Evolutionary conservation across 139 green algal genomes (phyloP), one percentile per base, ranked within the genome.

Genomic region (Chlamydomonas sphaeroides): DNA sequence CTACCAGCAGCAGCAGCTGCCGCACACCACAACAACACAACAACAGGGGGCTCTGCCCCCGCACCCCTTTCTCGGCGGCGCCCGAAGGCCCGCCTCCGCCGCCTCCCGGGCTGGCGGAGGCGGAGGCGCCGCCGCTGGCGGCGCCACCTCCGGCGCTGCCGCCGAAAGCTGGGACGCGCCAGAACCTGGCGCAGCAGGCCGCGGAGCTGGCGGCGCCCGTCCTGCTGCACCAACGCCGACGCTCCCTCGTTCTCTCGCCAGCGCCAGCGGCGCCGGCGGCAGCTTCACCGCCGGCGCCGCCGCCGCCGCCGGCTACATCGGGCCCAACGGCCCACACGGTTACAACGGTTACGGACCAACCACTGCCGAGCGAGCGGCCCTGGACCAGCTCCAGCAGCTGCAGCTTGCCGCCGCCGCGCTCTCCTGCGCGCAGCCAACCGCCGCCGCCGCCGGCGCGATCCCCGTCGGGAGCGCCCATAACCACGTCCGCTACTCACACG

Each of bases 41-140:
- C 63, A 66, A 66, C 49, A 67, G 77, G 78, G 78, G 78, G 78
- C 78, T 84, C 77, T 84, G 78, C 78, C 78, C 78, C 78, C 68
- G 78, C 26, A 84, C 53, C 78, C 78, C 78, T 84, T 84, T 84
- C 78, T 80, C 33, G 74, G 74, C 33, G 49, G 25, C 49, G 26
- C 42, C 26, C 49, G 38, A 32, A 53, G 78, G 30, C 74, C 74
- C 59, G 68, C 74, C 59, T 80, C 74, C 36, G 74, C 74, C 39
- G 35, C 74, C 39, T 70, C 73, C 10, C 45, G 45, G 14, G 45
- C 45, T 10, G 45, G 45, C 45, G 30, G 38, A 45, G 26, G 45
- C 69, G 48, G 69, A 48, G 45, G 48, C 45, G 3, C 17, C 42
- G 28, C 41, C 41, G 42, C 35, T 38, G n/a, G 38, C 8, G 20